Evolutionary conservation across 352 stramenopile genomes (phyloP).

Genomic region (Phytophthora podocarpi): DNA sequence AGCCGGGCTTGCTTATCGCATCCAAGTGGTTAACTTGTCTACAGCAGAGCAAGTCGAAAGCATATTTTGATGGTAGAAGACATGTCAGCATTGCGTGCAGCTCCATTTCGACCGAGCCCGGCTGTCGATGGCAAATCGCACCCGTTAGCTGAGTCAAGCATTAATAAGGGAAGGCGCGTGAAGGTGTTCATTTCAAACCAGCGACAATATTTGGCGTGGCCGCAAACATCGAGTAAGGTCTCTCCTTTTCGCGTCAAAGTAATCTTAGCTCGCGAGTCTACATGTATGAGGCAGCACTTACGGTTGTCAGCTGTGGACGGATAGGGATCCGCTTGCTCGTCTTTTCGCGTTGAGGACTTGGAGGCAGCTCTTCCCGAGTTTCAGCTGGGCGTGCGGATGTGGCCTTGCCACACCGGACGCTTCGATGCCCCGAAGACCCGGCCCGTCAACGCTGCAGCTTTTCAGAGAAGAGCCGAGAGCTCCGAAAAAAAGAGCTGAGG

Average conservation of each 20-base stretch:
- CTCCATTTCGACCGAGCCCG: conserved; percentile 1
- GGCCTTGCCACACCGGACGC: conserved; percentile 27
- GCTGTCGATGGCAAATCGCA: conserved; percentile 9
- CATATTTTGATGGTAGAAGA: conserved; percentile 29
- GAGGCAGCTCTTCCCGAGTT: conserved; percentile 31
- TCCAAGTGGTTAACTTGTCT: neutral
- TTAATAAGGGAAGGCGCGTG: neutral
- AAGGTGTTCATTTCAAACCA: neutral
- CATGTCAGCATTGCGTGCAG: conserved; percentile 5
- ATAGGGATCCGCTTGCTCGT: conserved; percentile 25
- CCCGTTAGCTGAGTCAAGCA: conserved; percentile 4
- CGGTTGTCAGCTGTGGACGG: neutral
- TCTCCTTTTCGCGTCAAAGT: conserved; percentile 19
- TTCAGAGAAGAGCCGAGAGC: conserved; percentile 25
- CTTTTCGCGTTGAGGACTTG: conserved; percentile 32
- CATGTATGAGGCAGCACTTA: neutral
- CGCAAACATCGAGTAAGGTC: conserved; percentile 20
- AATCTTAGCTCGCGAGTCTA: no score
- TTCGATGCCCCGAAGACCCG: conserved; percentile 23
- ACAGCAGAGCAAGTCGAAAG: neutral
- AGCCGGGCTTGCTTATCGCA: conserved; percentile 23
- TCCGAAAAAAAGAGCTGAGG: conserved; percentile 20
- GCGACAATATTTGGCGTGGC: conserved; percentile 13
- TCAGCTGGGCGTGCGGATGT: conserved; percentile 38
- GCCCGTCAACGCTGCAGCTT: conserved; percentile 1